phyloP scores from a whole-genome alignment of 331 rosid genomes.

The Malus hybrid region DNA sequence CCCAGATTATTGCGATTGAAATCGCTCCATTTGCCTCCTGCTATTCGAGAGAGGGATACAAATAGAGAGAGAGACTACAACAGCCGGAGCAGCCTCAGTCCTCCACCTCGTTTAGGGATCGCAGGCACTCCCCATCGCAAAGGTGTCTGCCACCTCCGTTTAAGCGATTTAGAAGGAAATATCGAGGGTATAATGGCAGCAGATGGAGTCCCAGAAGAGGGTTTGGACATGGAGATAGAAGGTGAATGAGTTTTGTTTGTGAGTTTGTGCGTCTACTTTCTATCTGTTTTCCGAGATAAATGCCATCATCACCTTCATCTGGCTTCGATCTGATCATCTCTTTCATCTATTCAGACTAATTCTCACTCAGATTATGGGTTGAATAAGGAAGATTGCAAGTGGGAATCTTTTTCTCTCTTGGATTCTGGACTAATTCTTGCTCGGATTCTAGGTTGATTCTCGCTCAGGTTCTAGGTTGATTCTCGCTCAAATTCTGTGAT shows the following conservation, averaged over 20 bases:
- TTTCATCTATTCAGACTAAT: too few species aligned
- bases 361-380: too few species aligned
- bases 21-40: constrained; percentile 31
- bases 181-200: constrained; percentile 40
- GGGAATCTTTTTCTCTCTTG: too few species aligned
- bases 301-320: neutral
- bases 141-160: constrained; percentile 43
- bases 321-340: too few species aligned
- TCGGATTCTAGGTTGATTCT: too few species aligned
- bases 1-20: constrained; percentile 34
- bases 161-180: constrained; percentile 44
- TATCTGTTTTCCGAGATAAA: neutral
- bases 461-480: too few species aligned
- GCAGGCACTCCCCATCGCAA: constrained; percentile 43
- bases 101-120: constrained; percentile 35
- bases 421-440: too few species aligned
- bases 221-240: constrained; percentile 39
- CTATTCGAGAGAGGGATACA: constrained; percentile 32
- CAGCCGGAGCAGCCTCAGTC: constrained; percentile 37
- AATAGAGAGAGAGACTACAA: constrained; percentile 36
- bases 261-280: neutral
- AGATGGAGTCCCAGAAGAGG: constrained; percentile 48
- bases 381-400: too few species aligned
- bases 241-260: constrained; percentile 19
- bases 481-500: too few species aligned